Evolutionary conservation across 345 rosid species (phyloP), one percentile per base, ranked within the genome.

Genomic region (Eucalyptus microcorys): DNA sequence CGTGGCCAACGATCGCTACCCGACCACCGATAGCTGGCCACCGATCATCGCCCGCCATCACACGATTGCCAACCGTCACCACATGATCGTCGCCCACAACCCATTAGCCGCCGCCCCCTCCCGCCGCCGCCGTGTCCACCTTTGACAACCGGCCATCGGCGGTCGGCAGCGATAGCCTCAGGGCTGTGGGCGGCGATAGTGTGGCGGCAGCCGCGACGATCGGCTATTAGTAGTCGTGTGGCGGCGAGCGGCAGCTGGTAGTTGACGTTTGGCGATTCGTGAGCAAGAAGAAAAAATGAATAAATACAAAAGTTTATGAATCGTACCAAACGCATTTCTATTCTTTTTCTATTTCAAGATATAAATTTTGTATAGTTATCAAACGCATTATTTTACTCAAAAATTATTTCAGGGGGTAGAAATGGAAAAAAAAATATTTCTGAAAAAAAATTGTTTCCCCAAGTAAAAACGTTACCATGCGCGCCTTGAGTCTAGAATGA

Each of bases 11-110:
- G 1, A 50, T 3, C 2, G 2, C 0, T 17, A 0, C 22, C 1
- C 53, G 0, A 50, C 0, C 22, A 0, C 0, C 1, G 1, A 3
- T 17, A 50, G 1, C 0, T 0, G 1, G 1, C 7, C 1, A 0
- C 0, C 0, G 3, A 49, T 49, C 17, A 49, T 49, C 2, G 17
- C 50, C 2, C 0, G 1, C 50, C 17, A 14, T 49, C 1, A 0
- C 50, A 49, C 1, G 16, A 14, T 1, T 3, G 0, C 50, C 17
- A 49, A 49, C 1, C 0, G 1, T 49, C 3, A 5, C 50, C 50
- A 49, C 50, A 49, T 7, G 55, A 0, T 9, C 2, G 1, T 7
- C 2, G 9, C 55, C 55, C 22, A 50, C 2, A 50, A 0, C 55
- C 55, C 55, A 50, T 0, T 0, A 0, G 9, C 4, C 1, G 0